Evolutionary conservation across 2,329 filamentous ascomycete species (phyloP).

Genomic region (Trichophyton rubrum): DNA sequence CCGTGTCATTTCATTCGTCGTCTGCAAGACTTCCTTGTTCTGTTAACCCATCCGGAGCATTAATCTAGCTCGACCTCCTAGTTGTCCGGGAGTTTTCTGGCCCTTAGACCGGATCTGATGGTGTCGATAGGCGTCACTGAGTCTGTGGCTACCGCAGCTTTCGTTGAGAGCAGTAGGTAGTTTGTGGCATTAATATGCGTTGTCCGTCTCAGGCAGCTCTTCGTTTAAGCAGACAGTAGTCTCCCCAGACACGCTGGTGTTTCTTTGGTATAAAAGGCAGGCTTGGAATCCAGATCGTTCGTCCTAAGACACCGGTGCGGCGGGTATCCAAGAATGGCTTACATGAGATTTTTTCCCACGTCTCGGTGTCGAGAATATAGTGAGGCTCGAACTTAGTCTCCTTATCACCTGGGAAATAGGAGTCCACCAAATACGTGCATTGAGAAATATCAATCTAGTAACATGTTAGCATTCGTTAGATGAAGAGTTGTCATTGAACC

Average conservation of each 20-base stretch:
- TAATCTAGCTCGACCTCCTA: not conserved
- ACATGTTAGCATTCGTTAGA: slow-evolving; percentile 11
- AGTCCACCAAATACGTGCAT: slow-evolving; percentile 81
- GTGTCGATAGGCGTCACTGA: too few relatives aligned
- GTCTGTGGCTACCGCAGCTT: too few relatives aligned
- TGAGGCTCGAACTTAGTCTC: slow-evolving; percentile 63
- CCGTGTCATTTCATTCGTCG: not conserved
- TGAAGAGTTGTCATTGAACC: not conserved
- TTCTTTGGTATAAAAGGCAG: slow-evolving; percentile 54
- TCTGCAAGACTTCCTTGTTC: not conserved
- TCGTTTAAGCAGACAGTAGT: slow-evolving; percentile 69
- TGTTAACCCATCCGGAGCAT: too few relatives aligned
- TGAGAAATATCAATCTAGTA: slow-evolving; percentile 51
- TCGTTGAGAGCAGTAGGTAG: too few relatives aligned
- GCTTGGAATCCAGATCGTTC: slow-evolving; percentile 73
- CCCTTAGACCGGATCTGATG: too few relatives aligned
- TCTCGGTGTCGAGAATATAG: slow-evolving; percentile 58
- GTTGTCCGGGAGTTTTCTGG: not conserved
- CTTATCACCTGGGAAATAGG: slow-evolving; percentile 52
- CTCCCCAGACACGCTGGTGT: slow-evolving; percentile 67
- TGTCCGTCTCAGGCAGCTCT: slow-evolving; percentile 17
- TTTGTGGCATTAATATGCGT: too few relatives aligned
- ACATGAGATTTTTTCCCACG: slow-evolving; percentile 69
- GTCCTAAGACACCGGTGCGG: slow-evolving; percentile 58
- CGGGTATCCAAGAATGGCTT: slow-evolving; percentile 67